These are phyloP conservation scores for Dictyostelium capitatum DNA, from an alignment of 78 protist species.

Conservation along the genomic window DNA sequence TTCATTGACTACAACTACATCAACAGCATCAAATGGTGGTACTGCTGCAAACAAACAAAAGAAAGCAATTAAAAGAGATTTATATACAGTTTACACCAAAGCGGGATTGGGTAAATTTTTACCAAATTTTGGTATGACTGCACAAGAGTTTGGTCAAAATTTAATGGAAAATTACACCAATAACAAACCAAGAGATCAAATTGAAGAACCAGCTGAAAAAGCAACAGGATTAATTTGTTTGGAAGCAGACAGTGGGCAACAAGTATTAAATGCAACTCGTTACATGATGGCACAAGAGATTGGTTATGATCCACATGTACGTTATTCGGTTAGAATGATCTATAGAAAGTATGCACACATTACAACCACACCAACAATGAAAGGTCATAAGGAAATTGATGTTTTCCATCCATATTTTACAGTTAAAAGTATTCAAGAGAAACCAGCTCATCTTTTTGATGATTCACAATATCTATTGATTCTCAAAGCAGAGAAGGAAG, in stretches of 20 bases:
- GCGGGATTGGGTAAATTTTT: constrained; percentile 52
- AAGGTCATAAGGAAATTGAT: constrained; percentile 73
- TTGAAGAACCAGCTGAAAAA: constrained; percentile 4
- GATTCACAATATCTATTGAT: constrained; percentile 65
- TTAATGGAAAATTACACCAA: constrained; percentile 44
- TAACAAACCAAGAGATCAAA: constrained; percentile 19
- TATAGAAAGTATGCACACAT: constrained; percentile 56
- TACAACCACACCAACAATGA: constrained; percentile 58
- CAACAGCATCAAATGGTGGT: not conserved
- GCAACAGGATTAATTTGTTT: constrained; percentile 39
- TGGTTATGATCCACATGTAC: constrained; percentile 76
- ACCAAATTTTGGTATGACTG: constrained; percentile 67
- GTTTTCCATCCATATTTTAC: constrained; percentile 75
- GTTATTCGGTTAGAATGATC: constrained; percentile 56
- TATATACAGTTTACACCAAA: constrained; percentile 60
- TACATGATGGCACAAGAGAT: constrained; percentile 82
- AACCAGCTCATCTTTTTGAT: constrained; percentile 61
- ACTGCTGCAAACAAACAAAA: not conserved
- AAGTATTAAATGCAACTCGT: constrained; percentile 57
- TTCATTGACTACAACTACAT: not conserved
- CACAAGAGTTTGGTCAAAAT: constrained; percentile 78
- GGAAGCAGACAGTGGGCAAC: constrained; percentile 16
- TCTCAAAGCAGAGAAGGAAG: constrained; percentile 82
- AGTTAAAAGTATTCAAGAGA: constrained; percentile 45
- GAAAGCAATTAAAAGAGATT: constrained; percentile 80